Percentiles rank a stretch among this genome's conserved stretches.
Conservation (phyloP, 2,329 filamentous ascomycete genomes). For the Colletotrichum noveboracense region DNA sequence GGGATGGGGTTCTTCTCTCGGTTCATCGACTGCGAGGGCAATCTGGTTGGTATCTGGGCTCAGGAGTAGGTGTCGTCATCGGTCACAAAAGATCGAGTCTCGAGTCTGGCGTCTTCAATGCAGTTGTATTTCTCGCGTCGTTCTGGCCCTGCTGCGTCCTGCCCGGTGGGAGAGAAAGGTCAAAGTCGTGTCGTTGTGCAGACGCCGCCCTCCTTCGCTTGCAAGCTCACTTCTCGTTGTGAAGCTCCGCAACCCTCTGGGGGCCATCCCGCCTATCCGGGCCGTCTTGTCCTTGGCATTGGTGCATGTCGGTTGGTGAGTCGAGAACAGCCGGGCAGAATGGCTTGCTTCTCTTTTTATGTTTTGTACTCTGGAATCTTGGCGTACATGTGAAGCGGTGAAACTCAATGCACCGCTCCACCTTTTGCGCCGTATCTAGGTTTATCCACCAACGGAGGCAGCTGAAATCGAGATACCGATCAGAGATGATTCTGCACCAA, state of each 20-base stretch:
- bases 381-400: slow-evolving; percentile 10
- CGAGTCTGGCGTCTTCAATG: not conserved
- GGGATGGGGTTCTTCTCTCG: slow-evolving; percentile 39
- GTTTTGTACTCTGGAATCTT: not conserved
- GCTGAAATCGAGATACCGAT: not conserved
- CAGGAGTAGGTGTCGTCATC: slow-evolving; percentile 25
- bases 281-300: slow-evolving; percentile 5
- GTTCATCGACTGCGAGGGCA: slow-evolving; percentile 43
- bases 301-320: not conserved
- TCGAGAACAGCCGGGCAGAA: not conserved
- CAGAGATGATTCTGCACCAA: slow-evolving; percentile 1
- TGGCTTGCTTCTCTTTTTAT: slow-evolving; percentile 19
- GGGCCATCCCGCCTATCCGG: slow-evolving; percentile 5
- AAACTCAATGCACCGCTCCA: slow-evolving; percentile 2
- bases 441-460: slow-evolving; percentile 20
- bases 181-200: not conserved
- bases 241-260: not conserved
- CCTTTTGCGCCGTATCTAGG: not conserved
- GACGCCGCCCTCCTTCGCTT: not conserved
- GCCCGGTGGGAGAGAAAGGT: not conserved
- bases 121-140: not conserved
- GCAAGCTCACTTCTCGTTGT: not conserved
- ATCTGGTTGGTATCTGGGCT: slow-evolving; percentile 40
- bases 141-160: not conserved
- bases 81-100: not conserved